A percentile compares a stretch with the other conserved stretches of the same genome.
Conservation (phyloP, 1,284 basidiomycete species). For the Butyriboletus appendiculatus region DNA sequence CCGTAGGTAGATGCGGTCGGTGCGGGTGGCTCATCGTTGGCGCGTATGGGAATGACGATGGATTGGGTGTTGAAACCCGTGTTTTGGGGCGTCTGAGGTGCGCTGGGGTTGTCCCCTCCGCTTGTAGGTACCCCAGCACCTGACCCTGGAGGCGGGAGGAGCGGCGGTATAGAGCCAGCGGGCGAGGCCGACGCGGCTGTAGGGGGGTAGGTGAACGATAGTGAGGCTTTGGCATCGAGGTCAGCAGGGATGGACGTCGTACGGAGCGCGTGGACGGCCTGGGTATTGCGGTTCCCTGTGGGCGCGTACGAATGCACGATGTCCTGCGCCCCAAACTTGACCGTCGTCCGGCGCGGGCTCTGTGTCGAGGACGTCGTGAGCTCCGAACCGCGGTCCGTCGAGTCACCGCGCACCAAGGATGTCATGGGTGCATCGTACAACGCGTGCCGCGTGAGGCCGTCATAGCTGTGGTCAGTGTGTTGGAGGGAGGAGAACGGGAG, state of each 20-base stretch:
- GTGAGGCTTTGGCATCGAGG: conserved; percentile 19
- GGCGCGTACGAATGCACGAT: conserved; percentile 71
- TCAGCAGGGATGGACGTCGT: conserved; percentile 23
- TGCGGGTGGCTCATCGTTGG: conserved; percentile 35
- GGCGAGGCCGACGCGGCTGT: conserved; percentile 1
- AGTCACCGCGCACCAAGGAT: conserved; percentile 26
- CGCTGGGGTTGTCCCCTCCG: conserved; percentile 1
- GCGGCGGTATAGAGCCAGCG: conserved; percentile 7
- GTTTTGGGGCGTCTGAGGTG: conserved; percentile 4
- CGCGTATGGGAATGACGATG: conserved; percentile 26
- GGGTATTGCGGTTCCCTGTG: conserved; percentile 41
- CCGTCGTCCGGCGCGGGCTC: conserved; percentile 55
- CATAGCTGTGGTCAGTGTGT: conserved; percentile 33
- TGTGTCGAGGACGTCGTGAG: conserved; percentile 28
- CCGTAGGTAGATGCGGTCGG: conserved; percentile 23
- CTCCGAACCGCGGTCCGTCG: conserved; percentile 28
- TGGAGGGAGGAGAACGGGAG: conserved; percentile 24
- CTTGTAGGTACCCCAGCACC: not conserved
- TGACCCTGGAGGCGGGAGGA: conserved; percentile 20
- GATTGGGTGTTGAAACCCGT: conserved; percentile 14
- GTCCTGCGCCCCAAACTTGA: conserved; percentile 76
- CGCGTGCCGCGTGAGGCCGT: conserved; percentile 69
- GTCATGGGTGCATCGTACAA: conserved; percentile 77
- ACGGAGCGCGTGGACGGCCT: conserved; percentile 53
- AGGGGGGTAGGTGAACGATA: conserved; percentile 32